Evolutionary conservation across 169 alveolate genomes (phyloP).

Genomic region (Eimeria acervulina): DNA sequence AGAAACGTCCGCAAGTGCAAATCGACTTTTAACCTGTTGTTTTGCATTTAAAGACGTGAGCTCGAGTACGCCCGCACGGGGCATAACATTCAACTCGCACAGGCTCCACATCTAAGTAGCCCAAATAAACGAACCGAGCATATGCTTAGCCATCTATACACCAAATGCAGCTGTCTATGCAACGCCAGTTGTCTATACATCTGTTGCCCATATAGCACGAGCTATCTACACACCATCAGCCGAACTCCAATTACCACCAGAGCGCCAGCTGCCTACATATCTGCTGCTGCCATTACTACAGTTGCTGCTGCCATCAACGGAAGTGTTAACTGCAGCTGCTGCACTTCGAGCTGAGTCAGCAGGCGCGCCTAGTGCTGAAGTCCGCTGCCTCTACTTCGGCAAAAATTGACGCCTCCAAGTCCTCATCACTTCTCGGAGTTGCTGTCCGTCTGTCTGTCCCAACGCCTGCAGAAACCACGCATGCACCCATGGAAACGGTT

Average conservation of each 20-base stretch:
- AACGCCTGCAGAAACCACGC: conserved; percentile 27
- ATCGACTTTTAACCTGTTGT: not conserved
- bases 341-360: not conserved
- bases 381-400: not conserved
- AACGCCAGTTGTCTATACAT: not conserved
- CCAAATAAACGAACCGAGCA: not conserved
- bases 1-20: not conserved
- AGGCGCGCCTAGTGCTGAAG: not conserved
- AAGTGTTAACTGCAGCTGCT: not conserved
- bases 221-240: not conserved
- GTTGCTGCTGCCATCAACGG: not conserved
- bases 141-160: not conserved
- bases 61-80: not conserved
- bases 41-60: not conserved
- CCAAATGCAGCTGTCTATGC: not conserved
- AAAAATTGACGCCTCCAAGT: conserved; percentile 19
- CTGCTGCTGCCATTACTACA: not conserved
- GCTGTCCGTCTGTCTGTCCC: conserved; percentile 60
- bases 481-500: not conserved
- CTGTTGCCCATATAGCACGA: not conserved
- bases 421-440: conserved; percentile 57
- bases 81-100: not conserved
- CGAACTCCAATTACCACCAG: not conserved
- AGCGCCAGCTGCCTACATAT: not conserved
- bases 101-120: not conserved